phyloP scores from a whole-genome alignment of 306 rosid species.

The Ziziphus jujuba region DNA sequence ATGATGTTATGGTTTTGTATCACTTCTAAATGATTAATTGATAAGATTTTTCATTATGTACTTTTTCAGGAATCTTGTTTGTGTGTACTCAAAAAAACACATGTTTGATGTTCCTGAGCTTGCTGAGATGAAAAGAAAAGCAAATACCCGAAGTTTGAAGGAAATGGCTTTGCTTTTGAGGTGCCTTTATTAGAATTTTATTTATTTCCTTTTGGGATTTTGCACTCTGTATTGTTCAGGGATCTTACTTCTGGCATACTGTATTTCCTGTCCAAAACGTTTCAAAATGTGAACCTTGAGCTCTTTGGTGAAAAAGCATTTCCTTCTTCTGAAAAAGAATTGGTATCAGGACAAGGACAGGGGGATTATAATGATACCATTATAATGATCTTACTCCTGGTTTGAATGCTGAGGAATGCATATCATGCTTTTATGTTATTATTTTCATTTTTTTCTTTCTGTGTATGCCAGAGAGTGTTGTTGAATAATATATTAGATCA shows the following conservation, averaged over 20 bases:
- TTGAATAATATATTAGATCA: too few relatives aligned
- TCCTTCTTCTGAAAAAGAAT: conserved; percentile 1
- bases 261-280: not conserved
- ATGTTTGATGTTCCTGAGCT: conserved; percentile 84
- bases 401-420: not conserved
- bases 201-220: too few relatives aligned
- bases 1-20: conserved; percentile 14
- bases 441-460: too few relatives aligned
- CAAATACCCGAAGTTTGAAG: conserved; percentile 87
- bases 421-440: too few relatives aligned
- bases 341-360: not conserved
- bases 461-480: too few relatives aligned
- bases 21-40: conserved; percentile 1
- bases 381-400: too few relatives aligned
- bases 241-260: not conserved
- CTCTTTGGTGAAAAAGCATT: not conserved
- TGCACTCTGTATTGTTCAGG: not conserved
- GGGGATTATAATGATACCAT: not conserved
- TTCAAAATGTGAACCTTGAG: not conserved
- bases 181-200: conserved; percentile 31
- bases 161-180: conserved; percentile 90
- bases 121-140: conserved; percentile 79
- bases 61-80: conserved; percentile 78
- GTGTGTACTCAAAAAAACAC: conserved; percentile 98
- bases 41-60: not conserved